phyloP scores from a whole-genome alignment of 805 yeast species.

The Zygosaccharomyces bisporus region DNA sequence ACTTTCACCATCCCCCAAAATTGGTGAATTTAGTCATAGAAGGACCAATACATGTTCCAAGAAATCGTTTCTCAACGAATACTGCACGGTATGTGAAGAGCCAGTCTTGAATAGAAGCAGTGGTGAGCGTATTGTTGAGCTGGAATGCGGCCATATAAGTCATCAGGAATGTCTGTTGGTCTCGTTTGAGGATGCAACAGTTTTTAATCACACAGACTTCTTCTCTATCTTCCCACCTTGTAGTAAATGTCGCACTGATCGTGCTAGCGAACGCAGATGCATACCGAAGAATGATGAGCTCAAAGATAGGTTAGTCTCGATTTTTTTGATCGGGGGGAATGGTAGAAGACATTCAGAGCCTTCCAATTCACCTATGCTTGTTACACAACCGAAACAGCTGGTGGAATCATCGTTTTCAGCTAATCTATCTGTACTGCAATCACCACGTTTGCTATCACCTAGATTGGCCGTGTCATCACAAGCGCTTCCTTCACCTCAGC shows the following conservation, averaged over 20 bases:
- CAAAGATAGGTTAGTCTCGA: conserved; percentile 30
- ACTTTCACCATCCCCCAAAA: conserved; percentile 15
- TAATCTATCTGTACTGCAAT: not conserved
- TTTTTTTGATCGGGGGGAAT: conserved; percentile 18
- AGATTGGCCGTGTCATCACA: conserved; percentile 14
- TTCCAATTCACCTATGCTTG: not conserved
- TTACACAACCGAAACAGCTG: not conserved
- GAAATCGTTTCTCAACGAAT: conserved; percentile 28
- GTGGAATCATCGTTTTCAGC: not conserved
- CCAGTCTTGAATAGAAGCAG: conserved; percentile 43
- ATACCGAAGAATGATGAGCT: conserved; percentile 29
- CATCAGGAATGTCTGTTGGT: conserved; percentile 57
- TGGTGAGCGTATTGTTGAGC: conserved; percentile 45
- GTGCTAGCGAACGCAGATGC: conserved; percentile 19
- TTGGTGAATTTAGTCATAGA: conserved; percentile 17
- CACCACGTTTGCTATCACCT: not conserved
- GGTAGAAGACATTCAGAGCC: conserved; percentile 9
- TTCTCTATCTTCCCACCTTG: conserved; percentile 31
- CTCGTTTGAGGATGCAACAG: conserved; percentile 31
- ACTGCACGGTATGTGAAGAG: conserved; percentile 48
- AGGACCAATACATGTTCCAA: conserved; percentile 12
- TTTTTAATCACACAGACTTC: conserved; percentile 14
- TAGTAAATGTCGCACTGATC: conserved; percentile 20
- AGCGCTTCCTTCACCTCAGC: conserved; percentile 14
- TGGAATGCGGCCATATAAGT: conserved; percentile 51